Conservation (phyloP, 2,329 filamentous ascomycete species). For the Fusarium sp. region DNA sequence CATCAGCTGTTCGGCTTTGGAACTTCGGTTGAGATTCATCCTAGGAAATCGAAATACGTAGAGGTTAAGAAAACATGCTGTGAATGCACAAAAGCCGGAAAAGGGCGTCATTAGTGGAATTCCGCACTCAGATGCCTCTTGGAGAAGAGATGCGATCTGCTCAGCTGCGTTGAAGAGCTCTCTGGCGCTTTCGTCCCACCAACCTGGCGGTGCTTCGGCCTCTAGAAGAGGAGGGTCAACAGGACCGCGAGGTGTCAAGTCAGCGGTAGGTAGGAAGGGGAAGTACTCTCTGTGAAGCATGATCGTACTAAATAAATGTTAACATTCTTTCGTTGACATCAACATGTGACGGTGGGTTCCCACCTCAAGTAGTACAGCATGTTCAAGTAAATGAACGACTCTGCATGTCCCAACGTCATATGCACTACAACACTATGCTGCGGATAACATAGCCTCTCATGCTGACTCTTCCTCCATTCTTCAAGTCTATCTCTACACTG, state of each 20-base stretch:
- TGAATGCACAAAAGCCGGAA: conserved; percentile 57
- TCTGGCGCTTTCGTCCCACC: conserved; percentile 52
- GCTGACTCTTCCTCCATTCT: conserved; percentile 49
- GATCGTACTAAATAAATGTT: conserved; percentile 42
- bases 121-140: conserved; percentile 50
- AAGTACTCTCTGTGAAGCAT: conserved; percentile 57
- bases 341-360: no score
- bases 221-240: conserved; percentile 53
- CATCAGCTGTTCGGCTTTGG: conserved; percentile 28
- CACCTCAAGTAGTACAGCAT: conserved; percentile 56
- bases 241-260: conserved; percentile 49
- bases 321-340: no score
- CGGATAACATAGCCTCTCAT: conserved; percentile 50
- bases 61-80: conserved; percentile 53
- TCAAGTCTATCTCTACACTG: conserved; percentile 43
- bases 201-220: conserved; percentile 49
- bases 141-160: conserved; percentile 48
- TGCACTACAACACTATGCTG: conserved; percentile 50
- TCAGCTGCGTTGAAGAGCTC: conserved; percentile 50
- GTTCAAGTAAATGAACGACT: conserved; percentile 55
- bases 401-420: conserved; percentile 51
- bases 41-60: conserved; percentile 52
- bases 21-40: conserved; percentile 48
- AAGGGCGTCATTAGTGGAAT: conserved; percentile 53
- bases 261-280: conserved; percentile 52